Evolutionary conservation across 495 filamentous ascomycete species (phyloP), one percentile per base, ranked within the genome.

Genomic region (Barbatosphaeria neglecta): DNA sequence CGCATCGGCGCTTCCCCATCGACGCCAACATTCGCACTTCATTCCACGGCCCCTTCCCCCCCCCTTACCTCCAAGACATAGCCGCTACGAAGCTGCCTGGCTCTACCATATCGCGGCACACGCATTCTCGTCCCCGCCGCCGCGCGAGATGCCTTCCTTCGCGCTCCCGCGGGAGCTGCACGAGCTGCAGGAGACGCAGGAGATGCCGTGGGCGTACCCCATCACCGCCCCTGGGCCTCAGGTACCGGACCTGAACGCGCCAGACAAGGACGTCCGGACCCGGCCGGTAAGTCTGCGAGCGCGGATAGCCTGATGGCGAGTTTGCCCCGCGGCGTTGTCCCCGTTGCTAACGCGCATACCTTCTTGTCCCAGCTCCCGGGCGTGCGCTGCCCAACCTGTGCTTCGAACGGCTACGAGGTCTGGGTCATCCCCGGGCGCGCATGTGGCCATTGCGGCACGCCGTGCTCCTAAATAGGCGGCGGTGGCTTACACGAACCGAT

Each of bases 341-440:
- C 2, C 16, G 24, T 17, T 6, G 23, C 49, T 48, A n/a, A 53
- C 38, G n/a, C 4, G 8, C 15, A 2, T 23, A 41, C 8, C 37
- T 2, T 41, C 20, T 5, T n/a, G n/a, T 6, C 4, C 22, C 8
- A 58, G 48, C 35, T 58, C 9, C 61, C 61, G 11, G 61, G 61
- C 3, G 49, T 61, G n/a, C 53, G 45, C 9, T 64, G 61, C 41
- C 46, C 38, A 2, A 61, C 47, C 1, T 64, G 61, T 40, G 58
- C 61, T 33, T 59, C 55, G 17, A 70, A 71, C 35, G 72, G 72
- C 28, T 52, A 63, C 22, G 72, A 74, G 31, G 63, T 71, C 37
- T 75, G 72, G 72, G 70, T 75, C 38, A 61, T 73, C 31, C 69
- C 69, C 2, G 70, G 72, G 33, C 55, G 63, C 31, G 53, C 61